Base-by-base conservation (phyloP, 345 rosid species). In the Arabis hirsuta region DNA sequence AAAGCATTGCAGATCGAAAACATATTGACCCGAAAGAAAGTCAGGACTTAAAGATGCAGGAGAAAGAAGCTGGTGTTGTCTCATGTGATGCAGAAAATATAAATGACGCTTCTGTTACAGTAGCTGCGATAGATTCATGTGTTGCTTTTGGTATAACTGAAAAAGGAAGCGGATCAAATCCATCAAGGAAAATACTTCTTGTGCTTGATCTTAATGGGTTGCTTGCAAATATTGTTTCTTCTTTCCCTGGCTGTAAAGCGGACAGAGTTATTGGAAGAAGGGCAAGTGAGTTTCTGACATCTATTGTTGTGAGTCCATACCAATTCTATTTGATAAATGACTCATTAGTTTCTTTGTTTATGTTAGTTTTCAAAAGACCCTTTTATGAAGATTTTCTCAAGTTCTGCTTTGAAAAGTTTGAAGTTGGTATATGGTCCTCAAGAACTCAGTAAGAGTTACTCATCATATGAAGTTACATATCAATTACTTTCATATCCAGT, bases 201-300 rank as follows among this genome's bases (percentile, higher is more conserved):
- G 84, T 94, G 74, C 93, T 94, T 77, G 96, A 95, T 78, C 73
- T 95, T 79, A 95, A 95, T 75, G 99, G 99, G 45, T 75, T 91
- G 65, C 93, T 95, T 51, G 93, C 83, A 10, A 91, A 86, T 80
- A 76, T 91, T 16, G 88, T 85, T 63, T 56, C 60, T 57, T 82
- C 85, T 68, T 79, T 82, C 16, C 75, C 81, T 73, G 77, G 60
- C 56, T 67, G 3, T 61, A 81, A 64, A 53, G 81, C 90, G 13
- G 96, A 89, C 53, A 78, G 61, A 70, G 68, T 59, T 9, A 79
- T 94, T 43, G 81, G 79, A 39, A 74, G 80, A 67, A 75, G 74
- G 41, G 90, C 93, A 66, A 81, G 98, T 94, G 76, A 82, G 86
- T 53, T 65, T 61, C 72, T n/a, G 12, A 38, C 0, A 54, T 42